Evolutionary conservation across 2,329 filamentous ascomycete species (phyloP).

Genomic region (Aaosphaeria pasadenensis): DNA sequence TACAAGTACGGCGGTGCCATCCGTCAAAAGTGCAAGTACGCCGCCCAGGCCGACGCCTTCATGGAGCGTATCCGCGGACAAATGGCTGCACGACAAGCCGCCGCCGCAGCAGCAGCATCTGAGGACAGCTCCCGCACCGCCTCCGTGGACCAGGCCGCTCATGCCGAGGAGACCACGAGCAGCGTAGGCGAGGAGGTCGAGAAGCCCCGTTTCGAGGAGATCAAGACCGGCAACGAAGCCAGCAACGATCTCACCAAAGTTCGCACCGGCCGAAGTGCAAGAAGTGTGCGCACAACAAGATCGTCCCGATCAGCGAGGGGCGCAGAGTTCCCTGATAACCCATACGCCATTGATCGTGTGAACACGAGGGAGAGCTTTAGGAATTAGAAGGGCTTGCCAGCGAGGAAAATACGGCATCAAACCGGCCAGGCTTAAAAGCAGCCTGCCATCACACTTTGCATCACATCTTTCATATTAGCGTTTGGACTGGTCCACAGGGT

Average conservation of each 20-base stretch:
- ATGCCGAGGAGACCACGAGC: slow-evolving; percentile 15
- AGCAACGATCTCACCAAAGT: slow-evolving; percentile 22
- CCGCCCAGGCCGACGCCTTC: slow-evolving; percentile 63
- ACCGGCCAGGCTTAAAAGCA: no score
- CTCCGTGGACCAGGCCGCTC: slow-evolving; percentile 28
- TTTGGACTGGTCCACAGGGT: no score
- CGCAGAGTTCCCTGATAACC: slow-evolving; percentile 41
- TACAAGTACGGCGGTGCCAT: slow-evolving; percentile 67
- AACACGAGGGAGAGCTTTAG: slow-evolving; percentile 47
- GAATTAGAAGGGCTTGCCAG: no score
- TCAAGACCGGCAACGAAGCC: slow-evolving; percentile 37
- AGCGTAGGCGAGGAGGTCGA: slow-evolving; percentile 21
- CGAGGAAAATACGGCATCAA: no score
- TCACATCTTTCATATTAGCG: no score
- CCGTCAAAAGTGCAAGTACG: slow-evolving; percentile 66
- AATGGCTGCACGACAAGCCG: slow-evolving; percentile 10
- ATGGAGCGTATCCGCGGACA: slow-evolving; percentile 47
- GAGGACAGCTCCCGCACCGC: slow-evolving; percentile 24
- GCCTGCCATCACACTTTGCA: no score
- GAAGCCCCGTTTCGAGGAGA: slow-evolving; percentile 32
- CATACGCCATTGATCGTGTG: slow-evolving; percentile 49
- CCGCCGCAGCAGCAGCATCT: slow-evolving; percentile 3
- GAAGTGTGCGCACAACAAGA: slow-evolving; percentile 11
- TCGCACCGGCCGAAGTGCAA: slow-evolving; percentile 22
- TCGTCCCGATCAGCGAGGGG: no score